These are phyloP conservation scores for Aspergillus bertholletiae DNA, from an alignment of 495 filamentous ascomycete species.

Conservation along the genomic window DNA sequence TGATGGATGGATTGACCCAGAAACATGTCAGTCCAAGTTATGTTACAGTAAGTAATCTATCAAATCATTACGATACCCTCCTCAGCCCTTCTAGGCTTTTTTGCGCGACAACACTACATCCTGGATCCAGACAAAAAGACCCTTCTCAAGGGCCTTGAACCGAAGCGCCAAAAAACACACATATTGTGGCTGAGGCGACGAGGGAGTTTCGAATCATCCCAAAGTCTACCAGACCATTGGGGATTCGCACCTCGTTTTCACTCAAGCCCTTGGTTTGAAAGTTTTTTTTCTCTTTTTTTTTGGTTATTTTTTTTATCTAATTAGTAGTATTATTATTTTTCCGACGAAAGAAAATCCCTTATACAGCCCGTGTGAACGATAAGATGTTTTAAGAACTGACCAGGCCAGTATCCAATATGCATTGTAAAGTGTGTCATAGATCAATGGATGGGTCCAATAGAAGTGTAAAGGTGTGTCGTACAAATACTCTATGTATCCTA, in stretches of 20 bases:
- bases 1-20: not conserved
- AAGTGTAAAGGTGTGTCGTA: too few relatives aligned
- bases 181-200: not conserved
- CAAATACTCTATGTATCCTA: too few relatives aligned
- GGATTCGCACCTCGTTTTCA: conserved; percentile 4
- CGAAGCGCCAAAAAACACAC: not conserved
- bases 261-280: not conserved
- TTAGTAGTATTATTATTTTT: too few relatives aligned
- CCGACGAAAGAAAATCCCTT: not conserved
- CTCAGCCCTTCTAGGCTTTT: too few relatives aligned
- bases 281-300: not conserved
- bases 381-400: not conserved
- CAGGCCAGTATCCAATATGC: not conserved
- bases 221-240: conserved; percentile 1
- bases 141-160: not conserved
- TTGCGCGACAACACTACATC: too few relatives aligned
- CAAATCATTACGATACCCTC: too few relatives aligned
- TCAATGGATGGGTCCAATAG: not conserved
- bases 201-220: conserved; percentile 16
- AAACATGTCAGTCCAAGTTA: not conserved
- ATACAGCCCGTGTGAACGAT: not conserved
- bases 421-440: not conserved
- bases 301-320: too few relatives aligned
- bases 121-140: not conserved
- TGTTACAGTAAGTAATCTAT: too few relatives aligned